Evolutionary conservation across 495 filamentous ascomycete genomes (phyloP), one percentile per base, ranked within the genome.

Genomic region (Aspergillus campestris): DNA sequence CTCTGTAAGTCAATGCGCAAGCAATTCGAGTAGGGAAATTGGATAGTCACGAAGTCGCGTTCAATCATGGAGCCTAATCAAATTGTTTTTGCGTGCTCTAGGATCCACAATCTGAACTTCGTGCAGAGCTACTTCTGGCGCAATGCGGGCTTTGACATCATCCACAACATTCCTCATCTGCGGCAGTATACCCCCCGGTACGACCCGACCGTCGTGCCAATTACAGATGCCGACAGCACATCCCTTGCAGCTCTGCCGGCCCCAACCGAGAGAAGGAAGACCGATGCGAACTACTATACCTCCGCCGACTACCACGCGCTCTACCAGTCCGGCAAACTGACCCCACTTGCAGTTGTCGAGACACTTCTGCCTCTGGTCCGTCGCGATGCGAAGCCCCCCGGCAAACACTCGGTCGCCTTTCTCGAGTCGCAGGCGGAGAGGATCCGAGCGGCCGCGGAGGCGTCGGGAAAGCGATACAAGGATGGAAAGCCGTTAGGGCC

Each of bases 151-250:
- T 88, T 96, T 50, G 71, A 64, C 34, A 55, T 65, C 24, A 71
- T 89, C 28, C 79, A 77, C 40, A 56, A 77, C 30, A 67, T 84
- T 7, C 54, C 60, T 4, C 70, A 75, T 15, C 71, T 95, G 10
- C 65, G 79, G 6, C 49, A 70, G 14, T 81, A 83, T 52, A 56
- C 72, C 10, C 74, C 82, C 11, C 76, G 84, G 48, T 89, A 78
- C 57, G 87, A 92, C 54, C 90, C 91, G n/a, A 84, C 86, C 30
- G 89, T 95, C 15, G 84, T 86, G 34, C 88, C 86, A 6, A 58
- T 84, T 39, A 47, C 57, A n/a, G 41, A 50, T 31, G 47, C 58
- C 29, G 52, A 65, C 14, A 42, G 73, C 28, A 54, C 64, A 5
- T 59, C 64, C 33, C 45, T 55, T 9, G 62, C 45, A 7, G 39